phyloP scores from a whole-genome alignment of 2,329 filamentous ascomycete species.

The Colletotrichum sp. region DNA sequence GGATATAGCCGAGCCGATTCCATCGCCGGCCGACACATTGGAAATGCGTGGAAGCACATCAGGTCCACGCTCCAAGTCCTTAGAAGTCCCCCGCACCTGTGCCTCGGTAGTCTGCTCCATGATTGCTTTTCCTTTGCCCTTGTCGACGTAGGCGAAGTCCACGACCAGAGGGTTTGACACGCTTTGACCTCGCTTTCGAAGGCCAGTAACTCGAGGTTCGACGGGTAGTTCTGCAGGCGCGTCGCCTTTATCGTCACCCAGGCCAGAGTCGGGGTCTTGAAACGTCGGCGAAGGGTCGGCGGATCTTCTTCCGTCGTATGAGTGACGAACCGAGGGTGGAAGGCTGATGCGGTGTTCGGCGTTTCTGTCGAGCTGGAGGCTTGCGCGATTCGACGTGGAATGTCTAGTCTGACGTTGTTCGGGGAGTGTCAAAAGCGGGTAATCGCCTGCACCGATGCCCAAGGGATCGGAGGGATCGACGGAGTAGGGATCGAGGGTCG shows the following conservation, averaged over 20 bases:
- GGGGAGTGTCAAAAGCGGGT: constrained; percentile 55
- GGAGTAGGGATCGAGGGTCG: constrained; percentile 41
- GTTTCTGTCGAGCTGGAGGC: constrained; percentile 55
- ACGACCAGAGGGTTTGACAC: constrained; percentile 25
- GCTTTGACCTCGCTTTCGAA: constrained; percentile 34
- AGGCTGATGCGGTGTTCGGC: constrained; percentile 57
- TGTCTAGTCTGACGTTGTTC: constrained; percentile 55
- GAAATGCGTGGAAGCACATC: constrained; percentile 49
- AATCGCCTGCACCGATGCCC: constrained; percentile 48
- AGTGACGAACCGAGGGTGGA: constrained; percentile 58
- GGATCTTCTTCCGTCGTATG: constrained; percentile 55
- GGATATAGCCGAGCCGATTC: constrained; percentile 59
- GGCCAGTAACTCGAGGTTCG: constrained; percentile 23
- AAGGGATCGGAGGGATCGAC: constrained; percentile 39
- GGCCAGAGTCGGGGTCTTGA: constrained; percentile 21
- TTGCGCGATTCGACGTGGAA: constrained; percentile 48
- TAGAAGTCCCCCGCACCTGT: constrained; percentile 43
- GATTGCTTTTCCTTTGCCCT: constrained; percentile 56
- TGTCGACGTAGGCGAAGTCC: constrained; percentile 36
- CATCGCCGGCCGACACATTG: constrained; percentile 53
- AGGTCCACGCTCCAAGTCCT: constrained; percentile 61
- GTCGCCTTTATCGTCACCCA: constrained; percentile 11
- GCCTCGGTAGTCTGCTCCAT: constrained; percentile 48
- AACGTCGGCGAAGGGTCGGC: constrained; percentile 34
- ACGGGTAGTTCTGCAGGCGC: neutral